Percentiles rank a stretch among this genome's conserved stretches.
These are phyloP conservation scores for Chenopodium berlandieri DNA, from an alignment of 148 eudicot species.

Conservation along the genomic window DNA sequence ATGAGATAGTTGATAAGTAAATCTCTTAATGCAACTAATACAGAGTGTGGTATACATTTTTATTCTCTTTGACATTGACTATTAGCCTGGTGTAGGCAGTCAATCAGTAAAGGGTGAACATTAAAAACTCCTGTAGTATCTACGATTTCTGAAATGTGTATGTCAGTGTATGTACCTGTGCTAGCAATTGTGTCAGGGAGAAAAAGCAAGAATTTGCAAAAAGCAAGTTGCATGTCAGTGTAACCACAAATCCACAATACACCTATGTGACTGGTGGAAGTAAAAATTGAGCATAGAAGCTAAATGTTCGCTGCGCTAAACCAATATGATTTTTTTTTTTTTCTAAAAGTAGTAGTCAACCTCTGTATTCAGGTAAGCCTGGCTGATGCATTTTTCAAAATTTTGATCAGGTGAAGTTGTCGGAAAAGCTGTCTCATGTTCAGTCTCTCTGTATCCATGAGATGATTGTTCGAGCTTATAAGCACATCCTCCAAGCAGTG, in stretches of 20 bases:
- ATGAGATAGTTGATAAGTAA: background rate
- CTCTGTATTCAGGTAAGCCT: background rate
- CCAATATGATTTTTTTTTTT: no score
- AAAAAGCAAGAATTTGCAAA: no score
- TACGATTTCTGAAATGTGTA: background rate
- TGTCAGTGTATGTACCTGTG: background rate
- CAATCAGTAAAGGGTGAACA: background rate
- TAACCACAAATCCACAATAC: background rate
- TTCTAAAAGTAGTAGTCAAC: background rate
- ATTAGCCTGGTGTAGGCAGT: background rate
- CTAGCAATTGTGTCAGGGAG: background rate
- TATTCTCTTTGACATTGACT: background rate
- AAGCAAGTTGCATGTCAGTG: background rate
- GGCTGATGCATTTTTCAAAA: conserved; percentile 16
- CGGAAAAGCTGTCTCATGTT: conserved; percentile 95
- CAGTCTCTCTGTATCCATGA: conserved; percentile 98
- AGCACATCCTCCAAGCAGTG: conserved; percentile 94
- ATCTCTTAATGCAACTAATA: background rate
- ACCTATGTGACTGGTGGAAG: background rate
- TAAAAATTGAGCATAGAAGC: background rate
- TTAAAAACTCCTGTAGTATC: background rate
- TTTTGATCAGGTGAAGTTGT: conserved; percentile 79
- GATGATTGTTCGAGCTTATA: conserved; percentile 99
- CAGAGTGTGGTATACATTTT: background rate
- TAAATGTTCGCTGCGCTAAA: background rate